Percentiles rank a stretch among this genome's conserved stretches.
Evolutionary conservation across 1,284 basidiomycete genomes (phyloP).

Genomic region (Leccinum angustisporum): DNA sequence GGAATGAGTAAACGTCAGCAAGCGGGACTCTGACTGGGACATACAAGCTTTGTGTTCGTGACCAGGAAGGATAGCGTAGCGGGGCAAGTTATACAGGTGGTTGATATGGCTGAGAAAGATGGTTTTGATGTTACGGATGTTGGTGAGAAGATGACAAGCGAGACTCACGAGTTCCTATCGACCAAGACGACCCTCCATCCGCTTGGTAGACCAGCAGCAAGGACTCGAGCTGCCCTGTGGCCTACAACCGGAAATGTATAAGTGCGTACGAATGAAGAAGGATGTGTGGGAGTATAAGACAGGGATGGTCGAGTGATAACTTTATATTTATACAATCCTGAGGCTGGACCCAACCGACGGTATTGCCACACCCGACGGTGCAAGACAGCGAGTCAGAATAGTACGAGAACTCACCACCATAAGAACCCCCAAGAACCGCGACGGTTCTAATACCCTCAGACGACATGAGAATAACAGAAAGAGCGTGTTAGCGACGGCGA

Average conservation of each 20-base stretch:
- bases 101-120: conserved; percentile 43
- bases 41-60: conserved; percentile 74
- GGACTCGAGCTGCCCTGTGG: conserved; percentile 53
- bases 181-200: conserved; percentile 70
- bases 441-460: conserved; percentile 38
- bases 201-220: conserved; percentile 55
- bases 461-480: conserved; percentile 14
- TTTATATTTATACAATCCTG: background rate
- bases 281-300: conserved; percentile 4
- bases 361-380: background rate
- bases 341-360: background rate
- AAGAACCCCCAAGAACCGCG: conserved; percentile 60
- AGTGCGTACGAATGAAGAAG: background rate
- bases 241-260: conserved; percentile 26
- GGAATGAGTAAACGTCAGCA: background rate
- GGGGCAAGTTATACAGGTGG: conserved; percentile 62
- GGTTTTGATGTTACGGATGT: background rate
- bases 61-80: conserved; percentile 61
- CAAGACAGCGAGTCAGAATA: background rate
- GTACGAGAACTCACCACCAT: conserved; percentile 47
- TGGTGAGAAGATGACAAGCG: background rate
- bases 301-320: background rate
- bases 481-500: conserved; percentile 1
- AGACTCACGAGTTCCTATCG: conserved; percentile 62
- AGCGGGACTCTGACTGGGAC: conserved; percentile 20